phyloP scores from a whole-genome alignment of 371 early-diverging fungal species.

The Coemansia sp. region DNA sequence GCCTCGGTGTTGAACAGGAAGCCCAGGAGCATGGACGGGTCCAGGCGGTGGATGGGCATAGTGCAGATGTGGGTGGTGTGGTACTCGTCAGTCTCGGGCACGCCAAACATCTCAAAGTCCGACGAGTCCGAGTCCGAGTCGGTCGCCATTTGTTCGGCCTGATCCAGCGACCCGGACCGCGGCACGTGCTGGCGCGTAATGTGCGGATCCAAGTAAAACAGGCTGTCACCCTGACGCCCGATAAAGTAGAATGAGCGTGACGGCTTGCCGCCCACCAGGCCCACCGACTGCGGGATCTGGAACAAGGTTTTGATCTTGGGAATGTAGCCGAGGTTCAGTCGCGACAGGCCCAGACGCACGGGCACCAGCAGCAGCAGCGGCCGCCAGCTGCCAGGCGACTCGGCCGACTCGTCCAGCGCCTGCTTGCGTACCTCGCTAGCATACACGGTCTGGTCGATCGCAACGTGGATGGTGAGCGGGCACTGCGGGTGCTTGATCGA shows the following conservation, averaged over 20 bases:
- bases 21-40: slow-evolving; percentile 53
- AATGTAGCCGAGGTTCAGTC: slow-evolving; percentile 82
- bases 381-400: slow-evolving; percentile 41
- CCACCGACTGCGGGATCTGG: slow-evolving; percentile 75
- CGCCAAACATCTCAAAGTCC: slow-evolving; percentile 48
- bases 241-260: slow-evolving; percentile 92
- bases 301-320: slow-evolving; percentile 74
- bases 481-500: slow-evolving; percentile 45
- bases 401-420: slow-evolving; percentile 21
- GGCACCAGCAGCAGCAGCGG: slow-evolving; percentile 82
- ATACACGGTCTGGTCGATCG: slow-evolving; percentile 51
- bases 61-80: slow-evolving; percentile 49
- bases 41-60: slow-evolving; percentile 48
- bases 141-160: neutral
- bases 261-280: slow-evolving; percentile 93
- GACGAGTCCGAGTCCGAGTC: slow-evolving; percentile 35
- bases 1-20: slow-evolving; percentile 54
- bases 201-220: slow-evolving; percentile 54
- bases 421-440: slow-evolving; percentile 46
- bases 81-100: slow-evolving; percentile 45
- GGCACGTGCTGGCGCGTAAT: slow-evolving; percentile 49
- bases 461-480: slow-evolving; percentile 49
- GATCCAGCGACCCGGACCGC: slow-evolving; percentile 19
- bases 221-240: slow-evolving; percentile 69
- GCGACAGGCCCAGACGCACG: slow-evolving; percentile 84